phyloP scores from a whole-genome alignment of 129 eudicot species.

The Helichrysum umbraculigerum region DNA sequence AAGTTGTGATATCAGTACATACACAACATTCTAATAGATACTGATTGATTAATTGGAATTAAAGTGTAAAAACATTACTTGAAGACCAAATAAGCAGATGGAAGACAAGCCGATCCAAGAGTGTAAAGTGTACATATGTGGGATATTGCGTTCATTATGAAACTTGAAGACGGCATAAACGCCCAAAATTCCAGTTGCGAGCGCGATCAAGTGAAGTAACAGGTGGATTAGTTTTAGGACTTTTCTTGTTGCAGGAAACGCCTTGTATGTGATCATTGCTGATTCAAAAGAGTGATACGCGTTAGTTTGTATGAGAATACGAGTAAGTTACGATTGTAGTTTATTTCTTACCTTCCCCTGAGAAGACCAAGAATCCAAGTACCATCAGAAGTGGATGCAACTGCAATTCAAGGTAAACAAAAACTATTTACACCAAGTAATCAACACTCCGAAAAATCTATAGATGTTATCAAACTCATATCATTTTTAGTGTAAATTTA shows the following conservation, averaged over 20 bases:
- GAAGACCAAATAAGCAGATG: slow-evolving; percentile 58
- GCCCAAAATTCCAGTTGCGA: slow-evolving; percentile 58
- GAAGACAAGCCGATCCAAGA: slow-evolving; percentile 84
- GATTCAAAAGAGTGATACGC: slow-evolving; percentile 18
- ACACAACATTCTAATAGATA: neutral
- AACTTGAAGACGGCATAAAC: slow-evolving; percentile 62
- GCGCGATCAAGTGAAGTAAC: slow-evolving; percentile 52
- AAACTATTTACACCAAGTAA: neutral
- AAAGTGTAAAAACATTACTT: slow-evolving; percentile 40
- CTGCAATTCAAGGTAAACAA: slow-evolving; percentile 34
- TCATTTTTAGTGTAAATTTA: neutral
- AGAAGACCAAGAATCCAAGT: slow-evolving; percentile 56
- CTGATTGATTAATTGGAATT: neutral
- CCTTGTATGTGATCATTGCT: slow-evolving; percentile 44
- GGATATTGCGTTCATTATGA: slow-evolving; percentile 43
- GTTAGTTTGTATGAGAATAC: neutral
- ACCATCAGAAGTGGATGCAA: slow-evolving; percentile 46
- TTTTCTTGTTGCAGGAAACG: slow-evolving; percentile 44
- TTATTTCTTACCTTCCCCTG: slow-evolving; percentile 66
- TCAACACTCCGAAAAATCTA: no score
- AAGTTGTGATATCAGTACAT: slow-evolving; percentile 5
- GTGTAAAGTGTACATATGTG: slow-evolving; percentile 67
- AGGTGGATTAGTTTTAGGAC: slow-evolving; percentile 53
- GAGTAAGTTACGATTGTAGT: neutral
- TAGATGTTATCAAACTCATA: neutral